Evolutionary conservation across 768 basidiomycete species (phyloP).

Genomic region (Calocera viscosa): DNA sequence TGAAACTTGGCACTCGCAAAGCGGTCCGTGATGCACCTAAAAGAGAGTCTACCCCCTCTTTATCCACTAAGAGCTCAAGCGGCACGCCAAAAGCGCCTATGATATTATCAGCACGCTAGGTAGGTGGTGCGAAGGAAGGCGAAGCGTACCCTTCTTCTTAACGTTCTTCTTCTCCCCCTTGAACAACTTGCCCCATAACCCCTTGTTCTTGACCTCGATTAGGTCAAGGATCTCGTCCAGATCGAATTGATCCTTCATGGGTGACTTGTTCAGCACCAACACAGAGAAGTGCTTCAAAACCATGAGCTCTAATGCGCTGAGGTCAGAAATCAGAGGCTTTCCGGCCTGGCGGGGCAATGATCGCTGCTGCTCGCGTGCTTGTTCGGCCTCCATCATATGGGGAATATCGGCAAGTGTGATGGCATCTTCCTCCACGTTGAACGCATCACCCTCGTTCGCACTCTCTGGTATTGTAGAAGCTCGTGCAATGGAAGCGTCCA

Average conservation of each 20-base stretch:
- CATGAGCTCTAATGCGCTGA: conserved; percentile 70
- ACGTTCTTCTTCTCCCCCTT: conserved; percentile 81
- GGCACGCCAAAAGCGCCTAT: conserved; percentile 87
- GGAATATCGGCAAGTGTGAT: conserved; percentile 92
- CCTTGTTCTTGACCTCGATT: conserved; percentile 82
- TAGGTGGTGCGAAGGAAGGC: neutral
- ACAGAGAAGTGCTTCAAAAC: conserved; percentile 89
- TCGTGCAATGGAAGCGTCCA: neutral
- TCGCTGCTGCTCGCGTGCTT: conserved; percentile 78
- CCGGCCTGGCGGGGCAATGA: conserved; percentile 63
- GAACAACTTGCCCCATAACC: conserved; percentile 94
- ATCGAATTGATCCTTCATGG: conserved; percentile 70
- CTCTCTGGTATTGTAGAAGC: neutral
- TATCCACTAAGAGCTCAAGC: conserved; percentile 82
- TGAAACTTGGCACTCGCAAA: conserved; percentile 86
- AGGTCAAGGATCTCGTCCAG: conserved; percentile 88
- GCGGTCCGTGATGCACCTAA: conserved; percentile 77
- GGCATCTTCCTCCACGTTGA: conserved; percentile 49
- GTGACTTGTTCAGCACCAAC: conserved; percentile 61
- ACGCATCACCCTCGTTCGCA: neutral
- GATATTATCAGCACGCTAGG: neutral
- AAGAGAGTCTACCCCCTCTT: conserved; percentile 89
- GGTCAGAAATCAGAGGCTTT: conserved; percentile 72
- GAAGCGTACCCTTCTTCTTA: conserved; percentile 46
- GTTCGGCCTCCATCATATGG: conserved; percentile 80